Base-by-base conservation (phyloP, 192 early-diverging fungal genomes). In the Coemansia sp. region DNA sequence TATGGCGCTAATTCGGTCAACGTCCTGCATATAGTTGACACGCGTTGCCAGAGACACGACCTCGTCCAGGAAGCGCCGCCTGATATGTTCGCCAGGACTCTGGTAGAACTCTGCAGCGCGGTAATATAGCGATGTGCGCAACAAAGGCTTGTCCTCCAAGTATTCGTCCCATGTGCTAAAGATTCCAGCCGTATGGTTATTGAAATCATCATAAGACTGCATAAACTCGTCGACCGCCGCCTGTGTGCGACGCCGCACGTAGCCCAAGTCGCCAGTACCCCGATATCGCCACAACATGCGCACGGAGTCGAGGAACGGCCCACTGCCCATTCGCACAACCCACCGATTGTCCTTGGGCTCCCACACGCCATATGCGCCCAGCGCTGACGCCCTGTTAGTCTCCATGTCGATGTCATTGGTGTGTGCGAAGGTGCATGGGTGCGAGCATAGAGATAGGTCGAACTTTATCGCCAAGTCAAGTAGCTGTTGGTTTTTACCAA, bases 1-100 rank as follows among this genome's bases (percentile, higher is more conserved):
- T 36, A 76, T 34, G 15, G 62, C 32, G 55, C 61, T 76, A 46
- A 76, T 29, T 3, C 27, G 3, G 32, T 70, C 68, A 29, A 76
- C 46, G 36, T 76, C 74, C 60, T 76, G 74, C 74, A 76, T 76
- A 64, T 76, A 76, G 64, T 76, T 76, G 48, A 76, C 68, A 17
- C 74, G 48, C 17, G 74, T 76, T 12, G 74, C 74, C 68, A 76
- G 31, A 6, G 74, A 70, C 59, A 76, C 74, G 0, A 76, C 68
- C 21, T 76, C 74, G 34, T 63, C 25, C 27, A 76, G 64, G 29
- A 76, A 55, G 0, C 60, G 37, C 7, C 50, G 63, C 34, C 63
- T 14, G 25, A 76, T 62, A 19, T 12, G 34, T 39, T 65, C 64
- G 9, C 23, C 23, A 8, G 62, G 32, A 34, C 62, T 64, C 15